A percentile compares a stretch with the other conserved stretches of the same genome.
Conservation (phyloP, 768 basidiomycete species). For the Pluteus cervinus region DNA sequence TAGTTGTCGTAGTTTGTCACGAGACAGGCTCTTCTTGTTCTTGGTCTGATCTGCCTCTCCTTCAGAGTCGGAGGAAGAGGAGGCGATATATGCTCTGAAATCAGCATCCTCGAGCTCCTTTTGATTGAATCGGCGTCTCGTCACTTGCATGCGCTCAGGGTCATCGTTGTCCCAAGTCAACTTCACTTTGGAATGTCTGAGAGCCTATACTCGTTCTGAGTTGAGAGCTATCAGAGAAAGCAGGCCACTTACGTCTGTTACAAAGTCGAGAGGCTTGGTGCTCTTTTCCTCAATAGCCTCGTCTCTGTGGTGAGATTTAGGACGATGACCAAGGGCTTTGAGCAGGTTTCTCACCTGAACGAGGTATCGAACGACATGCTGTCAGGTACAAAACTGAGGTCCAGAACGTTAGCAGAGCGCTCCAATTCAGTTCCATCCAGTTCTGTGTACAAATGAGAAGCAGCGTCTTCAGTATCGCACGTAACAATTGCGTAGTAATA, state of each 20-base stretch:
- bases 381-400: conserved; percentile 90
- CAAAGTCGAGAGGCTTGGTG: conserved; percentile 82
- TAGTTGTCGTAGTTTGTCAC: conserved; percentile 72
- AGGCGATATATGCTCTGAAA: conserved; percentile 75
- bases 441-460: conserved; percentile 76
- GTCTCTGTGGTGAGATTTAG: conserved; percentile 47
- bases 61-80: conserved; percentile 58
- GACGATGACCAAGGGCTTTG: background rate
- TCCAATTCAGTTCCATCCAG: conserved; percentile 95
- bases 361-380: conserved; percentile 82
- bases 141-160: conserved; percentile 73
- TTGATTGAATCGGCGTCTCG: conserved; percentile 69
- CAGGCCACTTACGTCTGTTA: conserved; percentile 70
- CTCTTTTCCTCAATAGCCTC: conserved; percentile 65
- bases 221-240: background rate
- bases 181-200: conserved; percentile 96
- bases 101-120: conserved; percentile 92
- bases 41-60: conserved; percentile 25
- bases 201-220: conserved; percentile 48
- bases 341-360: conserved; percentile 43
- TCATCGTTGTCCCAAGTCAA: conserved; percentile 99
- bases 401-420: conserved; percentile 92
- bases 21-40: conserved; percentile 37
- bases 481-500: conserved; percentile 95
- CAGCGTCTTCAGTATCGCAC: conserved; percentile 74